Evolutionary conservation across 2,329 filamentous ascomycete species (phyloP).

Genomic region (Aspergillus amoenus): DNA sequence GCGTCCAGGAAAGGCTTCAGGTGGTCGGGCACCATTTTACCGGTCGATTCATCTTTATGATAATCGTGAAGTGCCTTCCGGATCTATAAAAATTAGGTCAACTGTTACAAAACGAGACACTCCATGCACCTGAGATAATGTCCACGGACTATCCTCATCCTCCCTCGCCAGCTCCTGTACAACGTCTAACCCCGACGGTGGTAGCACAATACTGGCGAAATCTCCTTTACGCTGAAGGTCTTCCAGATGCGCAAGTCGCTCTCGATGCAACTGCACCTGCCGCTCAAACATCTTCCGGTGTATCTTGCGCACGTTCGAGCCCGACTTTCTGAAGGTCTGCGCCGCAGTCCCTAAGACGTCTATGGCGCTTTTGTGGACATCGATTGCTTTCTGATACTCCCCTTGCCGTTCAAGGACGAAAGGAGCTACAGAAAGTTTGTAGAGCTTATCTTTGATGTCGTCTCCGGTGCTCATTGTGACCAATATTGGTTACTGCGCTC

Average conservation of each 20-base stretch:
- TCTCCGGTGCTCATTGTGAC: not conserved
- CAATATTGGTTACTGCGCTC: not conserved
- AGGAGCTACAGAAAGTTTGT: not conserved
- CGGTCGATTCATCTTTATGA: not conserved
- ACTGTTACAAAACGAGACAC: not conserved
- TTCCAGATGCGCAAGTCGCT: constrained; percentile 16
- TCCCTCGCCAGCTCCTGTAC: constrained; percentile 10
- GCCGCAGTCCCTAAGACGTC: constrained; percentile 1
- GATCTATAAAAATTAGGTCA: not conserved
- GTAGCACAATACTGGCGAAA: constrained; percentile 14
- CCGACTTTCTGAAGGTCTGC: constrained; percentile 14
- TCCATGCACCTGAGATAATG: constrained; percentile 11
- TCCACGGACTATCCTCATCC: constrained; percentile 4
- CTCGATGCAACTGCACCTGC: constrained; percentile 16
- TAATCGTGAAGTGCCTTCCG: constrained; percentile 8
- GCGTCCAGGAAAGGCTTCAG: not conserved
- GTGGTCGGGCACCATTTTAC: not conserved
- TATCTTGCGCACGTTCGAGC: constrained; percentile 11
- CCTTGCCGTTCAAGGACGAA: constrained; percentile 13
- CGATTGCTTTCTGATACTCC: constrained; percentile 17
- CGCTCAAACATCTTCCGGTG: constrained; percentile 21
- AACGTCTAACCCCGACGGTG: constrained; percentile 12
- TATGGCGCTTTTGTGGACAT: constrained; percentile 11
- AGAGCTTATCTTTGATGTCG: not conserved
- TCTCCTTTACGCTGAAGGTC: constrained; percentile 10